phyloP scores from a whole-genome alignment of 345 rosid genomes.

The Salix exigua region DNA sequence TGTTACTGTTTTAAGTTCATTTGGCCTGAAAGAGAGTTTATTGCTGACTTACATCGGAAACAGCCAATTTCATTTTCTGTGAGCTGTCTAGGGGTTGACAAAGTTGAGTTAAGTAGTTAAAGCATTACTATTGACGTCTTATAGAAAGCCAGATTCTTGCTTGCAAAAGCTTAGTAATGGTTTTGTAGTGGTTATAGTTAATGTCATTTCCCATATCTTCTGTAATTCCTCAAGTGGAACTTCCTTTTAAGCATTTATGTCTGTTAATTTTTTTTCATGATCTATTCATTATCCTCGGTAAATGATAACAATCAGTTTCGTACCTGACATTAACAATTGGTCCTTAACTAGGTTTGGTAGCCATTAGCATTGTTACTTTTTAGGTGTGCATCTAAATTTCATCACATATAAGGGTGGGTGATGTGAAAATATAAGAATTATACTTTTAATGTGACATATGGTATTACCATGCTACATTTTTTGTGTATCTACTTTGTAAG shows the following conservation, averaged over 20 bases:
- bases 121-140: neutral
- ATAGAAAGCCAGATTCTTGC: neutral
- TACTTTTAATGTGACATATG: neutral
- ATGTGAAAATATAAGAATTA: neutral
- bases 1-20: neutral
- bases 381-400: neutral
- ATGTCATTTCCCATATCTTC: too few species aligned
- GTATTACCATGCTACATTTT: slow-evolving; percentile 5
- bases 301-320: neutral
- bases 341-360: neutral
- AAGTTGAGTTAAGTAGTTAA: neutral
- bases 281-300: neutral
- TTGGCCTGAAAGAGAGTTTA: neutral
- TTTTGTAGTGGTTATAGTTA: neutral
- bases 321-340: neutral
- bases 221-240: neutral
- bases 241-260: neutral
- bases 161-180: too few species aligned
- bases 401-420: neutral
- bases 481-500: slow-evolving; percentile 3
- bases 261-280: neutral
- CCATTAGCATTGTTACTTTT: neutral
- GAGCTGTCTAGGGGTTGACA: neutral
- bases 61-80: neutral
- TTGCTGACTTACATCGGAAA: neutral